Conservation (phyloP, 495 filamentous ascomycete species). For the Aspergillus sparsus region DNA sequence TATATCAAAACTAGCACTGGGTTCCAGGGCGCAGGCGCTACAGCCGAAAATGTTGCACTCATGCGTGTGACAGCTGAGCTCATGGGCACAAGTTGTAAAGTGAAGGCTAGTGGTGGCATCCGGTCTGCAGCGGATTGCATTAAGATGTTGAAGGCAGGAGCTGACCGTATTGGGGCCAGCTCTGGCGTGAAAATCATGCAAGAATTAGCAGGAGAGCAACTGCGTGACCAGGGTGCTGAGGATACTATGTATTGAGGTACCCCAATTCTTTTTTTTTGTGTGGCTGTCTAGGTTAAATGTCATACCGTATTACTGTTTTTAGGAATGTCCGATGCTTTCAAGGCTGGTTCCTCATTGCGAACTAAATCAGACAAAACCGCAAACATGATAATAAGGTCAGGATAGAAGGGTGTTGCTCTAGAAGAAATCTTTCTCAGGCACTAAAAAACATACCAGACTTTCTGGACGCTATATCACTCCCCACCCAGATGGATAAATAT, state of each 20-base stretch:
- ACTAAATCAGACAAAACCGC: too few relatives aligned
- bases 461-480: too few relatives aligned
- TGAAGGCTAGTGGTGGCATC: constrained; percentile 70
- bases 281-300: not conserved
- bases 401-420: too few relatives aligned
- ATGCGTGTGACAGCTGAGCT: constrained; percentile 52
- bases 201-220: constrained; percentile 39
- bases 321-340: not conserved
- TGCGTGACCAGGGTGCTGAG: constrained; percentile 3
- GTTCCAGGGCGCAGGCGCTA: constrained; percentile 62
- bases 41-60: constrained; percentile 53
- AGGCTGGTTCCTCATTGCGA: not conserved
- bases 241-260: constrained; percentile 21
- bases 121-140: constrained; percentile 53
- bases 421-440: too few relatives aligned
- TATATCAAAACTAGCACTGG: constrained; percentile 74
- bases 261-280: not conserved
- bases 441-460: too few relatives aligned
- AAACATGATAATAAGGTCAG: too few relatives aligned
- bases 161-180: constrained; percentile 64
- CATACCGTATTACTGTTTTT: too few relatives aligned
- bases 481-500: too few relatives aligned
- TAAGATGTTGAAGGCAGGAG: constrained; percentile 64
- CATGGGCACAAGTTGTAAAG: constrained; percentile 49
- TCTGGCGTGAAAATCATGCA: constrained; percentile 59